phyloP scores from a whole-genome alignment of 2,329 filamentous ascomycete genomes.

The Cladosporium sp. region DNA sequence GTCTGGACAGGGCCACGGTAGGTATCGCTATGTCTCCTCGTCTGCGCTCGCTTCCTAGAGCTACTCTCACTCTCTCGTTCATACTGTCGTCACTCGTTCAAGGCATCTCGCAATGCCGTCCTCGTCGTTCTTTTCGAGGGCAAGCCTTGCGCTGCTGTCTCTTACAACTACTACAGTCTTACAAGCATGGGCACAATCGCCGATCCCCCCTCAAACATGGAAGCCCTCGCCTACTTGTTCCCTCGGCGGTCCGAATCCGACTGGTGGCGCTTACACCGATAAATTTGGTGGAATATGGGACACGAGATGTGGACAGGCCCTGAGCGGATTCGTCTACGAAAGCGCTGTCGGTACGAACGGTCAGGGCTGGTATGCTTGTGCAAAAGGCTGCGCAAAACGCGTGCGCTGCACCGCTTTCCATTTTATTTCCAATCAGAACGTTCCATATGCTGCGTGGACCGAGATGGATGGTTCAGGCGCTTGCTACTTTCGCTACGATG shows the following conservation, averaged over 20 bases:
- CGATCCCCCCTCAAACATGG: neutral
- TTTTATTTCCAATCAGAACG: neutral
- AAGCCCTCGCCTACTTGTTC: neutral
- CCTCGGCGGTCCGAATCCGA: neutral
- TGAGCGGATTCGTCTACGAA: neutral
- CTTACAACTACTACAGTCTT: neutral
- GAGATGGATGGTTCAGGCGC: neutral
- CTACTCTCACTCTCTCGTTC: neutral
- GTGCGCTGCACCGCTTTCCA: neutral
- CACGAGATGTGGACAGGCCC: neutral
- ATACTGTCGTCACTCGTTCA: constrained; percentile 10
- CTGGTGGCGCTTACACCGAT: neutral
- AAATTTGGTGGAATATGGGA: neutral
- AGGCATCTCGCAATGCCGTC: constrained; percentile 10
- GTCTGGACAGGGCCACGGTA: constrained; percentile 3
- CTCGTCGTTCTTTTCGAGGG: constrained; percentile 11
- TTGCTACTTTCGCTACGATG: neutral
- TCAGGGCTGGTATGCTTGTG: neutral
- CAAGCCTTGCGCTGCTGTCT: constrained; percentile 2
- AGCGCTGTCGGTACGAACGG: neutral
- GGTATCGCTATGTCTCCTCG: constrained; percentile 10
- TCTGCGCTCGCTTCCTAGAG: neutral
- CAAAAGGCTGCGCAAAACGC: neutral
- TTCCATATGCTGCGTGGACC: too few species aligned
- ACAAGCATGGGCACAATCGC: neutral